Percentiles rank a stretch among this genome's conserved stretches.
Evolutionary conservation across 2,329 filamentous ascomycete species (phyloP).

Genomic region (Sclerotinia glacialis): DNA sequence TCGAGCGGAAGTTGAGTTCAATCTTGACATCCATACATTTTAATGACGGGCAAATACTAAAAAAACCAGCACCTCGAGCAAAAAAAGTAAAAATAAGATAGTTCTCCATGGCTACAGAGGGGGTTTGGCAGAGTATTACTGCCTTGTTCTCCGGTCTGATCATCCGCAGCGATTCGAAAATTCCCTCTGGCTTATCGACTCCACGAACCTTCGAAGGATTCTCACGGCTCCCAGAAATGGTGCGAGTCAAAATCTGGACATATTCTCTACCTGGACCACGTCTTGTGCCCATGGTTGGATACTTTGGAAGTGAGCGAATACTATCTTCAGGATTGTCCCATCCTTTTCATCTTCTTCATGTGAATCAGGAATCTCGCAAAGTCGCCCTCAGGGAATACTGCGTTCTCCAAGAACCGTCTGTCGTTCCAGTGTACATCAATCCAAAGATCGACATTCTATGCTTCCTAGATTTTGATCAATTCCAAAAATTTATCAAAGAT

Average conservation of each 20-base stretch:
- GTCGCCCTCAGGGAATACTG: not conserved
- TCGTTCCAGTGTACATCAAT: not conserved
- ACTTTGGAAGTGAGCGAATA: not conserved
- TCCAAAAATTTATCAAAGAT: not conserved
- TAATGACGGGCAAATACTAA: not conserved
- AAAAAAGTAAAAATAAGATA: not conserved
- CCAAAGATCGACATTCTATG: not conserved
- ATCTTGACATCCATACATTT: not conserved
- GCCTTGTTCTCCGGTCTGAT: not conserved
- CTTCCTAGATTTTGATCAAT: not conserved
- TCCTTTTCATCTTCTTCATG: not conserved
- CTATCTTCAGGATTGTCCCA: not conserved
- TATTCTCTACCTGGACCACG: not conserved
- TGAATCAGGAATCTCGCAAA: not conserved
- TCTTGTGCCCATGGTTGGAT: not conserved
- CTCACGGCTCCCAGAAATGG: not conserved
- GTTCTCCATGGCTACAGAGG: not conserved
- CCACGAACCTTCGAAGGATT: not conserved
- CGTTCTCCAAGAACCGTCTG: not conserved
- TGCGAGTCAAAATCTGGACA: not conserved
- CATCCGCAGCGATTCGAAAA: not conserved
- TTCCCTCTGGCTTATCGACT: not conserved
- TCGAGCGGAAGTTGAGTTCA: not conserved
- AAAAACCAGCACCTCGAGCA: not conserved
- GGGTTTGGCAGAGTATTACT: not conserved